A percentile compares a stretch with the other conserved stretches of the same genome.
Evolutionary conservation across 805 yeast genomes (phyloP).

Genomic region (Cyberlindnera petersonii): DNA sequence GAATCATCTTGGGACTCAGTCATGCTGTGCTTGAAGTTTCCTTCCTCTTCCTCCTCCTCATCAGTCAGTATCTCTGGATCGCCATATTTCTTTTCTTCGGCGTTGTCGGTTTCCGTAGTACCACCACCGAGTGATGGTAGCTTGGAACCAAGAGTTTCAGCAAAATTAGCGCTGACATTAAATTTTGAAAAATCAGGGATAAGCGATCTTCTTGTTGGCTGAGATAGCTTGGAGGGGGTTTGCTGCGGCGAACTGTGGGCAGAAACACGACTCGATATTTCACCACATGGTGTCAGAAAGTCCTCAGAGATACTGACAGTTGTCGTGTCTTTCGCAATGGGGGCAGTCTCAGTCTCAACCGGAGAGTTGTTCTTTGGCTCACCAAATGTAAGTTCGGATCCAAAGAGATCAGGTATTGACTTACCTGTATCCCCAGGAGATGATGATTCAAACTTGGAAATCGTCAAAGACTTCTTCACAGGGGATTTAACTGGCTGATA

Average conservation of each 20-base stretch:
- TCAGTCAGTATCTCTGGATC: conserved; percentile 14
- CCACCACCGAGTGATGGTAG: background rate
- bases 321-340: conserved; percentile 1
- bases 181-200: conserved; percentile 32
- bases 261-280: conserved; percentile 11
- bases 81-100: conserved; percentile 9
- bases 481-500: conserved; percentile 19
- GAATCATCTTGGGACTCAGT: conserved; percentile 15
- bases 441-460: conserved; percentile 26
- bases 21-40: background rate
- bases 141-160: conserved; percentile 26
- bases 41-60: conserved; percentile 9
- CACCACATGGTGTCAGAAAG: conserved; percentile 16
- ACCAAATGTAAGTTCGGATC: conserved; percentile 1
- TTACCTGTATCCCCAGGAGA: conserved; percentile 10
- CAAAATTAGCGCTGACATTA: conserved; percentile 34
- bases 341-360: too few species aligned
- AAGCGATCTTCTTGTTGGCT: conserved; percentile 23
- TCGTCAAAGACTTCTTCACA: conserved; percentile 20
- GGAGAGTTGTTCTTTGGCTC: background rate
- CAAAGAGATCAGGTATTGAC: conserved; percentile 11
- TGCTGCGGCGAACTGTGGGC: conserved; percentile 9
- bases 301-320: background rate
- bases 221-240: conserved; percentile 13
- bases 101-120: background rate